Percentiles rank a stretch among this genome's conserved stretches.
Evolutionary conservation across 108 stramenopile species (phyloP).

Genomic region (Fragilaria radians): DNA sequence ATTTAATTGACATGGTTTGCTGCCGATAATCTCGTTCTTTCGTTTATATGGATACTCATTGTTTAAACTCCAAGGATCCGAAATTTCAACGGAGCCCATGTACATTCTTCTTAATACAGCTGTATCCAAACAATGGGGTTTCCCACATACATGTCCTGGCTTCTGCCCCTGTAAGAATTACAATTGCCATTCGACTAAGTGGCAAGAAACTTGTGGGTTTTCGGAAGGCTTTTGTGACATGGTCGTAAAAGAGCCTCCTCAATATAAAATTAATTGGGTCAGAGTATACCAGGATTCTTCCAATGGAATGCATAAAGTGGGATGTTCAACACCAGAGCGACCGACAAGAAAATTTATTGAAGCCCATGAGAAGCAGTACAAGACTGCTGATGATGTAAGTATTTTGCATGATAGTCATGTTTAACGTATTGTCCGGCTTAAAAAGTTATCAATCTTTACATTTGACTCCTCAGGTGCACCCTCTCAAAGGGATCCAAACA

Average conservation of each 20-base stretch:
- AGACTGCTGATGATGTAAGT: constrained; percentile 42
- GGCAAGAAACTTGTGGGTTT: constrained; percentile 74
- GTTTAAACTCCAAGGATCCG: constrained; percentile 39
- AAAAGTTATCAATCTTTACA: constrained; percentile 3
- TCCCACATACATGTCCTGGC: constrained; percentile 62
- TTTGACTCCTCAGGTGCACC: constrained; percentile 26
- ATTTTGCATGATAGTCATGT: neutral
- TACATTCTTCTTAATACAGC: constrained; percentile 95
- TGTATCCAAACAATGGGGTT: constrained; percentile 90
- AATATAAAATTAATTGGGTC: constrained; percentile 81
- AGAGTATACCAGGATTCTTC: constrained; percentile 87
- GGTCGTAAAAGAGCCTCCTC: constrained; percentile 47
- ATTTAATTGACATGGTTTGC: neutral
- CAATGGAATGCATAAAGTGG: constrained; percentile 75
- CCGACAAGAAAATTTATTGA: constrained; percentile 88
- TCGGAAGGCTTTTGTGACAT: constrained; percentile 86
- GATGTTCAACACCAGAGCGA: constrained; percentile 82
- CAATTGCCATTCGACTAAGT: constrained; percentile 76
- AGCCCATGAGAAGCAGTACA: constrained; percentile 80
- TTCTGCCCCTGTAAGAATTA: constrained; percentile 75
- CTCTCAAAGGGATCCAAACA: constrained; percentile 60
- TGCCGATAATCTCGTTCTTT: constrained; percentile 1
- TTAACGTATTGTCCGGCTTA: neutral
- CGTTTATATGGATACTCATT: neutral
- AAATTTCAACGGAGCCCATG: constrained; percentile 90